Conservation (phyloP, 345 rosid species). For the Rhizophora mangle region DNA sequence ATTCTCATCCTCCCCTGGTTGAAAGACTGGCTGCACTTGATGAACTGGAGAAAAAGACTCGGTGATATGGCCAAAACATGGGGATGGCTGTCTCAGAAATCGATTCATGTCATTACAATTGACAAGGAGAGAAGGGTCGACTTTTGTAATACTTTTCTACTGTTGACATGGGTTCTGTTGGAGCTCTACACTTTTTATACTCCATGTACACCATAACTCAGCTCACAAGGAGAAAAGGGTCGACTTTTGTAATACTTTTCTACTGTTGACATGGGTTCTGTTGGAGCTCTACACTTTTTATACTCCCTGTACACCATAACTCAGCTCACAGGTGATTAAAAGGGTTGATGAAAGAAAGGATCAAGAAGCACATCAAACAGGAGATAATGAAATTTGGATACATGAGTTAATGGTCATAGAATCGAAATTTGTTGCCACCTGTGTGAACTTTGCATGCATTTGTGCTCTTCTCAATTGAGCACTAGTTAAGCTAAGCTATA, state of each 20-base stretch:
- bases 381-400: neutral
- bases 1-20: constrained; percentile 93
- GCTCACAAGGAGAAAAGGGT: neutral
- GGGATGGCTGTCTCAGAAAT: neutral
- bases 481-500: no score
- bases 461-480: no score
- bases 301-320: neutral
- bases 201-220: neutral
- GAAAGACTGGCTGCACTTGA: constrained; percentile 88
- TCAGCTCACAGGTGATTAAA: neutral
- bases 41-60: constrained; percentile 63
- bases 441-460: no score
- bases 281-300: neutral
- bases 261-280: neutral
- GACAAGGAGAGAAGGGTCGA: neutral
- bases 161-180: neutral
- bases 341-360: neutral
- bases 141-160: neutral
- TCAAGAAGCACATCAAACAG: neutral
- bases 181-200: neutral
- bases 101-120: constrained; percentile 14
- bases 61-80: constrained; percentile 32
- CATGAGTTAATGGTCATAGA: no score
- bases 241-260: neutral
- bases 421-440: no score